Conservation (phyloP, 495 filamentous ascomycete species). For the Mytilinidion resinicola region DNA sequence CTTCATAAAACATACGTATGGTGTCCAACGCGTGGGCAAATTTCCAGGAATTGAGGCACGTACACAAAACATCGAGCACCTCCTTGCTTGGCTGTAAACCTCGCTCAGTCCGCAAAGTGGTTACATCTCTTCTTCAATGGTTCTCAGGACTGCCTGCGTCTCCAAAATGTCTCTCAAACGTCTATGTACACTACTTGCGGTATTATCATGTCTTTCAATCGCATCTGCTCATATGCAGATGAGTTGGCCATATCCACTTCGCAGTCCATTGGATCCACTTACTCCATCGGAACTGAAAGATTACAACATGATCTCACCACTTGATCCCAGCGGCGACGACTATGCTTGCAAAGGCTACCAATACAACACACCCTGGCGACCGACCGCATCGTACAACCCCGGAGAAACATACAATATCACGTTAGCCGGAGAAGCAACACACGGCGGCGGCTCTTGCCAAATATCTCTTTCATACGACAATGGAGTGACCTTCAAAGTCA, state of each 20-base stretch:
- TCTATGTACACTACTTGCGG: neutral
- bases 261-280: neutral
- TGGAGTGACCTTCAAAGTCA: slow-evolving; percentile 55
- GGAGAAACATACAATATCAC: slow-evolving; percentile 54
- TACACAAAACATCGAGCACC: neutral
- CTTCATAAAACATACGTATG: neutral
- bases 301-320: slow-evolving; percentile 52
- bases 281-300: slow-evolving; percentile 48
- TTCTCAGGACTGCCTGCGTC: neutral
- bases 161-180: neutral
- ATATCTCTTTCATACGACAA: slow-evolving; percentile 56
- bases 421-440: slow-evolving; percentile 50
- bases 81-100: neutral
- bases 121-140: neutral
- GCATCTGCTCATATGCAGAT: slow-evolving; percentile 1
- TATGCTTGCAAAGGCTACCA: slow-evolving; percentile 68
- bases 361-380: slow-evolving; percentile 41
- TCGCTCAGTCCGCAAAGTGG: neutral
- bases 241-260: neutral
- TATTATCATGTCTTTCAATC: neutral
- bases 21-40: neutral
- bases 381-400: slow-evolving; percentile 48
- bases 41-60: neutral
- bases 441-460: slow-evolving; percentile 63
- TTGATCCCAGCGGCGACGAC: slow-evolving; percentile 43